Conservation (phyloP, 345 rosid genomes). For the Lumnitzera littorea region DNA sequence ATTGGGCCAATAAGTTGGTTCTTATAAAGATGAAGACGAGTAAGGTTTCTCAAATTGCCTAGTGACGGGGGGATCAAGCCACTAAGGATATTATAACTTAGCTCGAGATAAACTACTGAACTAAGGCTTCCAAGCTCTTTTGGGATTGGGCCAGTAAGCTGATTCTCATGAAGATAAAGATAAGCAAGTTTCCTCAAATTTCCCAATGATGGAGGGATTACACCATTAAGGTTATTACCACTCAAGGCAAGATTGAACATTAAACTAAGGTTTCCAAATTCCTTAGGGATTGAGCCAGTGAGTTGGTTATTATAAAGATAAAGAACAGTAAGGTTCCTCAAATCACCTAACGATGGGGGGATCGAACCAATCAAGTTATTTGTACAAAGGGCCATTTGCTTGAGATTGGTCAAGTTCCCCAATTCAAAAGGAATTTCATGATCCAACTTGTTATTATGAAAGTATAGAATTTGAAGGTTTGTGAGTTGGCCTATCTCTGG, state of each 20-base stretch:
- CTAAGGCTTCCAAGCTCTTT: neutral
- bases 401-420: conserved; percentile 7
- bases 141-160: neutral
- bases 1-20: neutral
- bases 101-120: neutral
- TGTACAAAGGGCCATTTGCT: neutral
- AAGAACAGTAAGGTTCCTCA: neutral
- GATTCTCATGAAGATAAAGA: too few relatives aligned
- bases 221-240: neutral
- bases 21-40: neutral
- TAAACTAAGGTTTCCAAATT: conserved; percentile 17
- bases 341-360: conserved; percentile 5
- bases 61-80: neutral
- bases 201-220: conserved; percentile 23
- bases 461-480: too few relatives aligned
- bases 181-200: conserved; percentile 4
- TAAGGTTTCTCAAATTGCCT: neutral
- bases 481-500: too few relatives aligned
- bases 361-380: conserved; percentile 8
- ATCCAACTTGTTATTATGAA: neutral
- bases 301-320: conserved; percentile 3
- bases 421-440: conserved; percentile 18
- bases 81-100: neutral
- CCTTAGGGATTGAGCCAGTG: conserved; percentile 2
- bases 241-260: neutral